phyloP scores from a whole-genome alignment of 2,329 filamentous ascomycete species.

The Cytospora mali region DNA sequence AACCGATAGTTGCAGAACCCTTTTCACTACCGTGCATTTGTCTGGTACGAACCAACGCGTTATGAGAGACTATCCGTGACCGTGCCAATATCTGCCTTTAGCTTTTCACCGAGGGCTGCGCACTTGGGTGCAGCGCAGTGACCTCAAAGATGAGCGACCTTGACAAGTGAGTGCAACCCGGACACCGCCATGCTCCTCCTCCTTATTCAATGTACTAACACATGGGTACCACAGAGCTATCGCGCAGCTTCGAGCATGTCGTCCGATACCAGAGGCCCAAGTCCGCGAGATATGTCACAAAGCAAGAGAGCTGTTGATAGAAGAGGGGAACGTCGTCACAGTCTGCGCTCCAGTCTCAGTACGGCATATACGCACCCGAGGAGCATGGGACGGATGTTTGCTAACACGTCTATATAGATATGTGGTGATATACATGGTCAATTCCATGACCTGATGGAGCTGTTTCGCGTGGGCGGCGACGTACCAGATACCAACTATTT shows the following conservation, averaged over 20 bases:
- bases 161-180: conserved; percentile 68
- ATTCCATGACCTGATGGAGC: conserved; percentile 95
- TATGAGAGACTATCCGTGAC: conserved; percentile 18
- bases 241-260: conserved; percentile 90
- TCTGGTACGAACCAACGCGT: neutral
- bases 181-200: neutral
- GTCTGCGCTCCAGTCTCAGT: conserved; percentile 94
- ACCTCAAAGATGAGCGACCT: conserved; percentile 77
- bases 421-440: conserved; percentile 97
- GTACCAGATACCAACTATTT: conserved; percentile 95
- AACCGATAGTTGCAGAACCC: neutral
- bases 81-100: neutral
- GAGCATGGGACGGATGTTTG: neutral
- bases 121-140: conserved; percentile 22
- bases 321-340: conserved; percentile 95
- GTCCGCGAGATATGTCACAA: conserved; percentile 98
- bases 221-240: conserved; percentile 70
- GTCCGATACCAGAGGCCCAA: conserved; percentile 91
- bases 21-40: neutral
- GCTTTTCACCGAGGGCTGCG: conserved; percentile 21
- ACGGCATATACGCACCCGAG: conserved; percentile 37
- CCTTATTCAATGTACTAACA: conserved; percentile 25
- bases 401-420: conserved; percentile 59
- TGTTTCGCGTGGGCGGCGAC: conserved; percentile 90
- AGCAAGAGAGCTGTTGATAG: conserved; percentile 91